phyloP scores from a whole-genome alignment of 2,329 filamentous ascomycete species.

The Epichloe baconii region DNA sequence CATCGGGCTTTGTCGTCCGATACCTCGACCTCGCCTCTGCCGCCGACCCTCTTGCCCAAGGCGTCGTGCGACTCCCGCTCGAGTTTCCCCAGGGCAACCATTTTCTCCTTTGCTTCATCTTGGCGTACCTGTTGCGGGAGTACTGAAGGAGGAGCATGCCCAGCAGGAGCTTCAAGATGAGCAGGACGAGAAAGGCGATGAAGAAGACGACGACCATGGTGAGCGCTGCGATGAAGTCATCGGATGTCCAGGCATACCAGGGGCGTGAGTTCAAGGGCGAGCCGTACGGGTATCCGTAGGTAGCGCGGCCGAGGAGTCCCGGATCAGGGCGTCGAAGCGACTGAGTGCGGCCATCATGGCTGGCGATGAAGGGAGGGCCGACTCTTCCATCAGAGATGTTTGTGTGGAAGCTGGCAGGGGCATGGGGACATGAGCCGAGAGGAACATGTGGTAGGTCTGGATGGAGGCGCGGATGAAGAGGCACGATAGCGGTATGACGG shows the following conservation, averaged over 20 bases:
- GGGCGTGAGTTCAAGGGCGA: conserved; percentile 24
- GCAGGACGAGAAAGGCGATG: conserved; percentile 68
- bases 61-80: conserved; percentile 49
- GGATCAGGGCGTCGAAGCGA: conserved; percentile 63
- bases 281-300: conserved; percentile 46
- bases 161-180: conserved; percentile 73
- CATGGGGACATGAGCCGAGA: conserved; percentile 71
- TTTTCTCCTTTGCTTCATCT: conserved; percentile 61
- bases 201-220: conserved; percentile 86
- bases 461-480: conserved; percentile 90
- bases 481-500: conserved; percentile 83
- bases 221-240: conserved; percentile 59
- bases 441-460: conserved; percentile 97
- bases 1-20: conserved; percentile 74
- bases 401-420: conserved; percentile 53
- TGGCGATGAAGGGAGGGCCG: conserved; percentile 51
- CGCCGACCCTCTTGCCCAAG: conserved; percentile 62
- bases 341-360: conserved; percentile 66
- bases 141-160: conserved; percentile 80
- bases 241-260: conserved; percentile 48
- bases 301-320: conserved; percentile 64
- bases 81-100: conserved; percentile 29
- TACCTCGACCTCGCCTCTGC: conserved; percentile 76
- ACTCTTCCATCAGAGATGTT: conserved; percentile 52
- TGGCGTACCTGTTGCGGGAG: conserved; percentile 62